A percentile compares a stretch with the other conserved stretches of the same genome.
phyloP scores from a whole-genome alignment of 2,329 filamentous ascomycete genomes.

The Venturia oleaginea region DNA sequence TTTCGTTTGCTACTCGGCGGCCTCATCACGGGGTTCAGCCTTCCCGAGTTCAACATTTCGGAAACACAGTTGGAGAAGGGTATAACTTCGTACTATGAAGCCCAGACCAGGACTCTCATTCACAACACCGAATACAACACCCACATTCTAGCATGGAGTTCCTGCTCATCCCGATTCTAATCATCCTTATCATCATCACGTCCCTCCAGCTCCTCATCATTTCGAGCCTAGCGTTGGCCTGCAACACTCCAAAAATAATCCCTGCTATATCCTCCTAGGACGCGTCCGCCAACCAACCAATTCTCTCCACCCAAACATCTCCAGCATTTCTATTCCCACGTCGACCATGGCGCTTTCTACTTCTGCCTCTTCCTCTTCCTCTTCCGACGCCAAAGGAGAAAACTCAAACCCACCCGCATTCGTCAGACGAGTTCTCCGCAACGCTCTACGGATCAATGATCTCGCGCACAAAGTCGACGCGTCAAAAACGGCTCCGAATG shows the following conservation, averaged over 20 bases:
- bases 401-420: neutral
- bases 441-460: neutral
- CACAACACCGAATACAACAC: neutral
- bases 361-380: neutral
- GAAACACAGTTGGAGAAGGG: neutral
- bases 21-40: neutral
- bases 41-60: neutral
- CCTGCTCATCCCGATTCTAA: neutral
- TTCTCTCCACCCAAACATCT: neutral
- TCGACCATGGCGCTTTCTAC: neutral
- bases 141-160: neutral
- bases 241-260: neutral
- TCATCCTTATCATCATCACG: neutral
- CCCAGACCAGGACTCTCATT: neutral
- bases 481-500: neutral
- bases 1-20: neutral
- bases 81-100: neutral
- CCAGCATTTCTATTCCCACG: neutral
- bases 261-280: neutral
- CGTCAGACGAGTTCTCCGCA: neutral
- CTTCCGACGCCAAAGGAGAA: neutral
- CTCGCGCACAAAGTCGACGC: neutral
- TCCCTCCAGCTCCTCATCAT: neutral
- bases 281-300: neutral
- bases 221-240: neutral